phyloP scores from a whole-genome alignment of 164 flowering plant genomes.

The Cinnamomum chago region DNA sequence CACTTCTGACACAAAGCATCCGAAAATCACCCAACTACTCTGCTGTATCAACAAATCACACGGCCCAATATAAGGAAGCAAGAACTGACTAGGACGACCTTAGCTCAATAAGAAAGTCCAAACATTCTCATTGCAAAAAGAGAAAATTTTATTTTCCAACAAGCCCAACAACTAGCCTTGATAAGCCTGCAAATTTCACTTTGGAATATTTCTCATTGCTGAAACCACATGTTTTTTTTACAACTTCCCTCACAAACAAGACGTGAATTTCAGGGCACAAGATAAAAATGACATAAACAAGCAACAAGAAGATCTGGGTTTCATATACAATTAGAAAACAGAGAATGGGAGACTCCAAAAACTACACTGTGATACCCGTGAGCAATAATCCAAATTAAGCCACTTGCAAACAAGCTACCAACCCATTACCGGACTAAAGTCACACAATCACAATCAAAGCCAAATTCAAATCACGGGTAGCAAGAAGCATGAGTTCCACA shows the following conservation, averaged over 20 bases:
- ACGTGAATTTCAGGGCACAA: too few species aligned
- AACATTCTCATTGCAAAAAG: not conserved
- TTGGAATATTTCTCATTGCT: not conserved
- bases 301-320: not conserved
- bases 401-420: slow-evolving; percentile 26
- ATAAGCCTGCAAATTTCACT: not conserved
- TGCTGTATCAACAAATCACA: slow-evolving; percentile 4
- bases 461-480: not conserved
- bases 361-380: slow-evolving; percentile 34
- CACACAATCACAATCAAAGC: not conserved
- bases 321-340: not conserved
- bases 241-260: too few species aligned
- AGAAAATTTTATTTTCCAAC: too few species aligned
- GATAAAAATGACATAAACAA: too few species aligned
- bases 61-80: not conserved
- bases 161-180: not conserved
- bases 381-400: slow-evolving; percentile 23
- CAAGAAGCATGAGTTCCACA: not conserved
- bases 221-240: not conserved
- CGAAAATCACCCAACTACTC: not conserved
- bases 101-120: not conserved
- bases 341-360: slow-evolving; percentile 2
- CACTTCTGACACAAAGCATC: slow-evolving; percentile 1
- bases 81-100: not conserved
- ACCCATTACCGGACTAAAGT: not conserved